Conservation (phyloP, 805 yeast species). For the Torulaspora quercuum region DNA sequence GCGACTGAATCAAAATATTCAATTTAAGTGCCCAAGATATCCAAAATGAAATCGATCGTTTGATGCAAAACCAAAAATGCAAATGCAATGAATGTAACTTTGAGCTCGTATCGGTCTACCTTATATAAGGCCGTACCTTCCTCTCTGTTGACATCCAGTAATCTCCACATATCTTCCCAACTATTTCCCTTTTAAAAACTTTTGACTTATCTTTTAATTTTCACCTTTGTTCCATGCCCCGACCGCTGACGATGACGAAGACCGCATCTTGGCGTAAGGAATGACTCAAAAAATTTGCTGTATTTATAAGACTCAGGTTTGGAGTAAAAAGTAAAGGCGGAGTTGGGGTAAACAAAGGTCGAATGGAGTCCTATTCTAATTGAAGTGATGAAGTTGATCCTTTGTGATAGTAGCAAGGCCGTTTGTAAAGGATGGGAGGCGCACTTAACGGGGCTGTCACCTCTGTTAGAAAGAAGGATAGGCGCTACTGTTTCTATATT, state of each 20-base stretch:
- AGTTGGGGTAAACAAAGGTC: conserved; percentile 1
- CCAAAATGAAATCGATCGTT: conserved; percentile 9
- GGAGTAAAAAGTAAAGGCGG: background rate
- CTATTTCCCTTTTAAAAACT: no score
- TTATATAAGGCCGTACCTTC: conserved; percentile 3
- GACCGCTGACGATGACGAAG: background rate
- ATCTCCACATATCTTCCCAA: conserved; percentile 14
- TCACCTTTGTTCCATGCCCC: background rate
- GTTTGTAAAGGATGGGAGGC: no score
- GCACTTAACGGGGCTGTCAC: no score
- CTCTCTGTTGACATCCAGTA: conserved; percentile 3
- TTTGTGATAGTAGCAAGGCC: no score
- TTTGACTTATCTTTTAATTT: no score
- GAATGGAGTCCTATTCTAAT: background rate
- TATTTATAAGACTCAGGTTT: background rate
- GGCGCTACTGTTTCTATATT: no score
- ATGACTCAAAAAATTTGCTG: background rate
- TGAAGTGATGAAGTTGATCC: background rate
- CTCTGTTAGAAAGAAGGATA: no score
- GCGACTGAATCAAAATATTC: no score
- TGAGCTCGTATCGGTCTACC: conserved; percentile 6
- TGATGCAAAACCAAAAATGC: conserved; percentile 7
- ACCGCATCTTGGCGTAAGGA: background rate
- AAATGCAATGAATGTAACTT: conserved; percentile 7
- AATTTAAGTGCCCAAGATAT: conserved; percentile 9